Percentiles rank a stretch among this genome's conserved stretches.
phyloP scores from a whole-genome alignment of 148 eudicot species.

The Chenopodium quinoa region DNA sequence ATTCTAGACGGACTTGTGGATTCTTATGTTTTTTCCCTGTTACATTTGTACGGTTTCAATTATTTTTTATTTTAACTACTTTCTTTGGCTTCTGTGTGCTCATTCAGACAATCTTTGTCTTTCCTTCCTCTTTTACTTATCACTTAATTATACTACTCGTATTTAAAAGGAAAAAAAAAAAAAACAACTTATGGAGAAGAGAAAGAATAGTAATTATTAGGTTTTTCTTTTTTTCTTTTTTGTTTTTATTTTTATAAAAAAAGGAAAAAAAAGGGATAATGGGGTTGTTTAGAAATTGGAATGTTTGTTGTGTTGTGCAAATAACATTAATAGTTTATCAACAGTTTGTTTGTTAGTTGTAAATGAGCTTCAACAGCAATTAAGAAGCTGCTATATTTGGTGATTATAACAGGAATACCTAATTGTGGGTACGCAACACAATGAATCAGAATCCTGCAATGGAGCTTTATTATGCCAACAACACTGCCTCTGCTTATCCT shows the following conservation, averaged over 20 bases:
- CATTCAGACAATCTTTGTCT: background rate
- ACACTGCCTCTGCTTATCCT: background rate
- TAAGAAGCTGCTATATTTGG: background rate
- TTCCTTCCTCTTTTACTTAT: background rate
- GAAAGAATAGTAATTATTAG: too few species aligned
- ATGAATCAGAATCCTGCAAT: constrained; percentile 46
- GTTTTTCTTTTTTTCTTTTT: too few species aligned
- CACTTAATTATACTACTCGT: too few species aligned
- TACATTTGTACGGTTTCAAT: constrained; percentile 9
- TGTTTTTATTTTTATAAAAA: too few species aligned
- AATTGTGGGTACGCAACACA: background rate
- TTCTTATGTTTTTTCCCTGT: background rate
- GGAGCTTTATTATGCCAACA: constrained; percentile 44
- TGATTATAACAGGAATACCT: background rate
- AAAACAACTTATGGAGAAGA: too few species aligned
- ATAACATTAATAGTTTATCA: too few species aligned
- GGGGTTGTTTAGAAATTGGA: background rate
- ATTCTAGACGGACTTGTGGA: constrained; percentile 12
- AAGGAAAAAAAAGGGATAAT: too few species aligned
- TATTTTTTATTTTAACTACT: too few species aligned
- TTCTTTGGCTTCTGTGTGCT: constrained; percentile 16
- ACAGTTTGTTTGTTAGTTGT: too few species aligned
- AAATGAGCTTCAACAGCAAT: too few species aligned
- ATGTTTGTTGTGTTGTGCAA: background rate
- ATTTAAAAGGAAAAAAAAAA: too few species aligned